Percentiles rank a stretch among this genome's conserved stretches.
phyloP scores from a whole-genome alignment of 495 filamentous ascomycete species.

The Xeromyces bisporus region DNA sequence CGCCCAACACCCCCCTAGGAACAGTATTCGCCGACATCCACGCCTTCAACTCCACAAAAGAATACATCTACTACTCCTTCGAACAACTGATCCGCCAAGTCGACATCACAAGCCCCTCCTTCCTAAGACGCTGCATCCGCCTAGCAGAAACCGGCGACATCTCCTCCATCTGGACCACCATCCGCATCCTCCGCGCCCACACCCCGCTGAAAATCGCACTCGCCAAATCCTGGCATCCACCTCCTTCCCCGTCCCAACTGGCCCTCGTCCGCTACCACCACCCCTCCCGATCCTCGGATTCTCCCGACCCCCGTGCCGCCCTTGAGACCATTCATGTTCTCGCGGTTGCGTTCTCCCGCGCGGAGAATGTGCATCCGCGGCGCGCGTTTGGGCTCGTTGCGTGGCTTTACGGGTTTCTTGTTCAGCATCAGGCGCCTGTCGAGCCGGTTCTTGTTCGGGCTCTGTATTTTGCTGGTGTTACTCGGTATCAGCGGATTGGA shows the following conservation, averaged over 20 bases:
- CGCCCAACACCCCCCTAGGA: constrained; percentile 10
- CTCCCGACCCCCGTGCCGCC: constrained; percentile 21
- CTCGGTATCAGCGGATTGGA: constrained; percentile 19
- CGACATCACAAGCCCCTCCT: constrained; percentile 17
- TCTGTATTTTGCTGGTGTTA: constrained; percentile 30
- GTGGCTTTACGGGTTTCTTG: constrained; percentile 24
- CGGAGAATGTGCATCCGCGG: constrained; percentile 13
- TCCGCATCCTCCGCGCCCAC: constrained; percentile 22
- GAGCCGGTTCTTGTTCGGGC: constrained; percentile 23
- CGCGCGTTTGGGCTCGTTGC: constrained; percentile 23
- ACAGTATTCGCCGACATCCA: constrained; percentile 16
- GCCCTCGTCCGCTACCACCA: constrained; percentile 17
- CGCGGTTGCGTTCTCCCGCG: constrained; percentile 19
- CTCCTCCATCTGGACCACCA: constrained; percentile 14
- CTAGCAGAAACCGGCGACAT: constrained; percentile 19
- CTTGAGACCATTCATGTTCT: constrained; percentile 24
- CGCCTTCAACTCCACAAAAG: constrained; percentile 11
- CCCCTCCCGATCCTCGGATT: constrained; percentile 6
- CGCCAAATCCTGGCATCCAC: constrained; percentile 15
- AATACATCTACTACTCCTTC: constrained; percentile 13
- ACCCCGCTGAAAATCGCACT: constrained; percentile 24
- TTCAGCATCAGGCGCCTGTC: constrained; percentile 22
- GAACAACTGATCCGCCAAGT: constrained; percentile 18
- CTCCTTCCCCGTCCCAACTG: constrained; percentile 15
- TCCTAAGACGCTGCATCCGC: constrained; percentile 13